A percentile compares a stretch with the other conserved stretches of the same genome.
These are phyloP conservation scores for Vanderwaltozyma polyspora DNA, from an alignment of 805 yeast species.

Conservation along the genomic window DNA sequence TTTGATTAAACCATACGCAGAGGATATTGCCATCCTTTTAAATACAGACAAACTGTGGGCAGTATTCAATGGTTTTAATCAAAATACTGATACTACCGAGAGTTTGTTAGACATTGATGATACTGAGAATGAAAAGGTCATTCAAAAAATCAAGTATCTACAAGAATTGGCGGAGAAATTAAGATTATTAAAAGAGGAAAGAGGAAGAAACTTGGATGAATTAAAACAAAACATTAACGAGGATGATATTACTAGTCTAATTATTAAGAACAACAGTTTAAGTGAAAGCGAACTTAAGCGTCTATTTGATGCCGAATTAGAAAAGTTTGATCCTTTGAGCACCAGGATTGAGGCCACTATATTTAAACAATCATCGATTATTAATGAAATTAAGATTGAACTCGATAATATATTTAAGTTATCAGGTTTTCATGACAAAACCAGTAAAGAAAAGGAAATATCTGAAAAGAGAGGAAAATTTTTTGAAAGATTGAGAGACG, in stretches of 20 bases:
- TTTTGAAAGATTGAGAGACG: constrained; percentile 34
- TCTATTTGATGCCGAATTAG: constrained; percentile 59
- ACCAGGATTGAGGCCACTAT: constrained; percentile 57
- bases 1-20: constrained; percentile 32
- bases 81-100: constrained; percentile 9
- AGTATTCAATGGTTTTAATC: constrained; percentile 25
- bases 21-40: constrained; percentile 35
- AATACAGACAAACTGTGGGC: constrained; percentile 34
- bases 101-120: constrained; percentile 66
- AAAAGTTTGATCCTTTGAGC: constrained; percentile 61
- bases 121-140: constrained; percentile 23
- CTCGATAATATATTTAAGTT: constrained; percentile 38
- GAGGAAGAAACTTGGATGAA: constrained; percentile 47
- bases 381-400: constrained; percentile 35
- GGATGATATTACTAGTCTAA: constrained; percentile 74
- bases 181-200: constrained; percentile 51
- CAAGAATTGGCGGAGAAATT: constrained; percentile 53
- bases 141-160: constrained; percentile 35
- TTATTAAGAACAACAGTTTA: constrained; percentile 53
- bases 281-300: constrained; percentile 46
- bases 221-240: constrained; percentile 59
- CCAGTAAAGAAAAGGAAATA: constrained; percentile 28
- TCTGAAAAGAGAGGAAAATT: constrained; percentile 26
- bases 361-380: constrained; percentile 47
- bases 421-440: constrained; percentile 34